Evolutionary conservation across 768 basidiomycete genomes (phyloP).

Genomic region (Pulveroboletus sp.): DNA sequence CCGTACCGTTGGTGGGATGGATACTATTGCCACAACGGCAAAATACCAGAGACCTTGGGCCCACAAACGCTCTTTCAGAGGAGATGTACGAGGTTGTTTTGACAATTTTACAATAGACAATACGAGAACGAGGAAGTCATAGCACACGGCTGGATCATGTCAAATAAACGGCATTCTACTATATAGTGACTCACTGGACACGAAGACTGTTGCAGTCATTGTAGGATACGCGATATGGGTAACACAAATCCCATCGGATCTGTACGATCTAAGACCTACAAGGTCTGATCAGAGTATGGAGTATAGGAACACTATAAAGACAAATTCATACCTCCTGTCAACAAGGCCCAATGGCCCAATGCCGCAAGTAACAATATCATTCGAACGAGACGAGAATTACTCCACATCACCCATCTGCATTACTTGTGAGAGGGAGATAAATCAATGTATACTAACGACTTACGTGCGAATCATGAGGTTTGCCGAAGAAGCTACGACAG

Average conservation of each 20-base stretch:
- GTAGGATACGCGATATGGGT: background rate
- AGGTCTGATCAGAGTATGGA: conserved; percentile 2
- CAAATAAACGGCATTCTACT: background rate
- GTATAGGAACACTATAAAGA: too few relatives aligned
- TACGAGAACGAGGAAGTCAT: conserved; percentile 18
- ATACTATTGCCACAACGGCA: conserved; percentile 7
- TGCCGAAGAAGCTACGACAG: conserved; percentile 10
- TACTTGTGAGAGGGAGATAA: background rate
- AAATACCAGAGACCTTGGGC: conserved; percentile 20
- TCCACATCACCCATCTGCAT: conserved; percentile 21
- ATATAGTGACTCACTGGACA: conserved; percentile 16
- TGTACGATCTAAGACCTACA: background rate
- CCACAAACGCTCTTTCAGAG: conserved; percentile 9
- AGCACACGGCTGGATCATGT: conserved; percentile 14
- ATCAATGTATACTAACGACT: background rate
- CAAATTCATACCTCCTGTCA: conserved; percentile 3
- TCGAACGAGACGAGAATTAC: conserved; percentile 1
- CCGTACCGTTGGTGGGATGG: conserved; percentile 14
- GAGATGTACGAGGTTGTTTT: conserved; percentile 7
- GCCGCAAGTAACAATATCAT: background rate
- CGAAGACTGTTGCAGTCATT: conserved; percentile 2
- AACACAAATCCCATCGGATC: conserved; percentile 1
- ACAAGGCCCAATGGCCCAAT: conserved; percentile 11
- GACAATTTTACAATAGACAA: conserved; percentile 16
- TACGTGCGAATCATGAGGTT: conserved; percentile 20